A percentile compares a stretch with the other conserved stretches of the same genome.
Conservation (phyloP, 352 stramenopile species). For the Thraustochytrium sp. region DNA sequence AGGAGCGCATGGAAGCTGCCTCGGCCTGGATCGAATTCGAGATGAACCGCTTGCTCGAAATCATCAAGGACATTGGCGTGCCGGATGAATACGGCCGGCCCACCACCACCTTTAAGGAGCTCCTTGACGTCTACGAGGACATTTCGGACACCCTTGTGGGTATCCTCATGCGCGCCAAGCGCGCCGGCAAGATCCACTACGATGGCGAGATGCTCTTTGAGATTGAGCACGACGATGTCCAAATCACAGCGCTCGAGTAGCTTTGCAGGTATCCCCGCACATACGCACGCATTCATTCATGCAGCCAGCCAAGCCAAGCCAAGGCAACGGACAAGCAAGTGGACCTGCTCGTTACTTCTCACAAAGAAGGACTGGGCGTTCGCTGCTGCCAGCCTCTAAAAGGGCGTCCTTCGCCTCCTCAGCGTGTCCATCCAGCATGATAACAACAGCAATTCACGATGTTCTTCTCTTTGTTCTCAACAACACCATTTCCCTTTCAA, state of each 20-base stretch:
- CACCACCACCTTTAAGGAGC: conserved; percentile 29
- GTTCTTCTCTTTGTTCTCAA: too few relatives aligned
- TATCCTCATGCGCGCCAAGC: conserved; percentile 36
- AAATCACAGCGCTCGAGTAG: conserved; percentile 37
- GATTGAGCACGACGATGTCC: conserved; percentile 24
- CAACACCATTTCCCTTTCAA: too few relatives aligned
- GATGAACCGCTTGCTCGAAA: conserved; percentile 28
- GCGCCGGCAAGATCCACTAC: conserved; percentile 29
- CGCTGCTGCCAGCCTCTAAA: too few relatives aligned
- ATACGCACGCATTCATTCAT: too few relatives aligned
- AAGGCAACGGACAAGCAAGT: not conserved
- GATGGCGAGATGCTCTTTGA: conserved; percentile 45
- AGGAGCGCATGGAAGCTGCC: not conserved
- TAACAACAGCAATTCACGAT: too few relatives aligned
- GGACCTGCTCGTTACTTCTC: too few relatives aligned
- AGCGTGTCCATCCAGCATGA: too few relatives aligned
- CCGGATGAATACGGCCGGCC: conserved; percentile 7
- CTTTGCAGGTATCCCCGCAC: too few relatives aligned
- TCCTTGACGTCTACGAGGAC: conserved; percentile 41
- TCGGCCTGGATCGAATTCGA: conserved; percentile 40
- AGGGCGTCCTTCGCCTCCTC: too few relatives aligned
- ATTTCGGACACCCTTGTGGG: conserved; percentile 44
- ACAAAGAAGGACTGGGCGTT: too few relatives aligned
- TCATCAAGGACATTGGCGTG: conserved; percentile 3
- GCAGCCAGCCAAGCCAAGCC: not conserved